phyloP scores from a whole-genome alignment of 2,329 filamentous ascomycete genomes.

The Penicillium sp. region DNA sequence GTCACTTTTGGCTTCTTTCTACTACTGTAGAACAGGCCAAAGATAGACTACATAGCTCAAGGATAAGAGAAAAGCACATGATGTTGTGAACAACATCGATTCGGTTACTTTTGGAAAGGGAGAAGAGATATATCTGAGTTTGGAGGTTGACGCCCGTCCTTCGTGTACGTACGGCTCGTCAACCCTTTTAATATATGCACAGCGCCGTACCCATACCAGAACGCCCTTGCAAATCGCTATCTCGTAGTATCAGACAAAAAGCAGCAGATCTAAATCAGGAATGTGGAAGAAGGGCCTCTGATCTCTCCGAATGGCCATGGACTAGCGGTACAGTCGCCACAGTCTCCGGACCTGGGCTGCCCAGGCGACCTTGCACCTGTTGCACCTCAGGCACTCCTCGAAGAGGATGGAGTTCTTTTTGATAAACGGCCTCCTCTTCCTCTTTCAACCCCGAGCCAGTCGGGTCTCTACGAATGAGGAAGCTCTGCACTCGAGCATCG shows the following conservation, averaged over 20 bases:
- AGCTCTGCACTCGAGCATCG: slow-evolving; percentile 73
- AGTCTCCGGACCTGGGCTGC: neutral
- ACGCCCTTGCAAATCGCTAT: neutral
- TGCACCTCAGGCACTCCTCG: slow-evolving; percentile 4
- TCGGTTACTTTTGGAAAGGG: neutral
- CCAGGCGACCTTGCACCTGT: neutral
- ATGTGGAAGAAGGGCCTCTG: neutral
- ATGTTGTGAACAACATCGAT: neutral
- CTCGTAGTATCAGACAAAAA: neutral
- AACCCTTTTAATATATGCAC: neutral
- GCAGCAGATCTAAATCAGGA: neutral
- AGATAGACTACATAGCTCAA: neutral
- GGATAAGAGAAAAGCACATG: neutral
- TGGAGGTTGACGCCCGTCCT: neutral
- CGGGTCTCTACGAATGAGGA: slow-evolving; percentile 73
- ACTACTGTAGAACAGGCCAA: neutral
- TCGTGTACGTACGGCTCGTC: neutral
- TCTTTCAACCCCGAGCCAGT: slow-evolving; percentile 51
- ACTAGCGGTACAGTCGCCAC: neutral
- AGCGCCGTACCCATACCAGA: neutral
- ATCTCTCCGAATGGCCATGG: neutral
- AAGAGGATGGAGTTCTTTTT: slow-evolving; percentile 35
- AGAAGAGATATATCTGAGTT: neutral
- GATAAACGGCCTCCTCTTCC: slow-evolving; percentile 48
- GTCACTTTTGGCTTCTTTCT: too few species aligned